A percentile compares a stretch with the other conserved stretches of the same genome.
Conservation (phyloP, 306 rosid genomes). For the Acacia confusa region DNA sequence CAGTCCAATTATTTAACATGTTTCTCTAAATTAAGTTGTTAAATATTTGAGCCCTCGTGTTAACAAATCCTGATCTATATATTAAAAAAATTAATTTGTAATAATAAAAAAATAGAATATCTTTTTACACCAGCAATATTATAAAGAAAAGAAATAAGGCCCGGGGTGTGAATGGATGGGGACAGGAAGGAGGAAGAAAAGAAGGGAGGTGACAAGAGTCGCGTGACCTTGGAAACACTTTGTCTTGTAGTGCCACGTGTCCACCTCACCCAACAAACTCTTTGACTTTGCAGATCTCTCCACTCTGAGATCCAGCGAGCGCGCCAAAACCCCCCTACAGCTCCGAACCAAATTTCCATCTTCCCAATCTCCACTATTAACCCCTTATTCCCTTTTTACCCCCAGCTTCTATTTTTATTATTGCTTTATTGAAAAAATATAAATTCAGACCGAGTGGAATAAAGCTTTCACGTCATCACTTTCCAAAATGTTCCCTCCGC, state of each 20-base stretch:
- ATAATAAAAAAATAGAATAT: too few relatives aligned
- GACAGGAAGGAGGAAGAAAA: background rate
- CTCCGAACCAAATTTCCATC: background rate
- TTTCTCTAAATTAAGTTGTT: too few relatives aligned
- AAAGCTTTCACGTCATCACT: constrained; percentile 8
- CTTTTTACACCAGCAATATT: too few relatives aligned
- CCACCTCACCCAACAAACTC: constrained; percentile 50
- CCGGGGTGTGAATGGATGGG: background rate
- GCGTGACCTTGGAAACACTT: constrained; percentile 44
- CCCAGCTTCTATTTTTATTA: background rate
- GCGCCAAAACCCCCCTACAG: background rate
- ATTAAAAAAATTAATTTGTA: too few relatives aligned
- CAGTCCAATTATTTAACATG: too few relatives aligned
- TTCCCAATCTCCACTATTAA: too few relatives aligned
- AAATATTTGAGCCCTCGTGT: too few relatives aligned
- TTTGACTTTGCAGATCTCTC: constrained; percentile 49
- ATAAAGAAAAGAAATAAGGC: too few relatives aligned
- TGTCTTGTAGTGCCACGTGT: constrained; percentile 42
- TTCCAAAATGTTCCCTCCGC: background rate
- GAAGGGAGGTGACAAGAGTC: constrained; percentile 18
- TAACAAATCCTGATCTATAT: too few relatives aligned
- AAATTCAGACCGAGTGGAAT: background rate
- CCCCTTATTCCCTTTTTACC: background rate
- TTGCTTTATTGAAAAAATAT: too few relatives aligned
- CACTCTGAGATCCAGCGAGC: background rate